A percentile compares a stretch with the other conserved stretches of the same genome.
phyloP scores from a whole-genome alignment of 148 eudicot species.

The Chenopodium berlandieri region DNA sequence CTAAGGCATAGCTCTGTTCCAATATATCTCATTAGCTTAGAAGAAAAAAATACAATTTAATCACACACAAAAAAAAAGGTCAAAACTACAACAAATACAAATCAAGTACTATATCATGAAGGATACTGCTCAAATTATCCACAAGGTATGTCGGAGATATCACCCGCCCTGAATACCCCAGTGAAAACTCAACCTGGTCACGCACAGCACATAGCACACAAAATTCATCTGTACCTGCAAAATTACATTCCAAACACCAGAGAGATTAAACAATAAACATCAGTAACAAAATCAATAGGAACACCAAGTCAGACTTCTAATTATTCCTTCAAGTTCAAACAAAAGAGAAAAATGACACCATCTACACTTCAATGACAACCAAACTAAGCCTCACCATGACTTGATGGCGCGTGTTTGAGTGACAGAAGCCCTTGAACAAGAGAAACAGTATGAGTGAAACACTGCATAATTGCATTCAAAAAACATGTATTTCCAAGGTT shows the following conservation, averaged over 20 bases:
- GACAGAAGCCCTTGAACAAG: conserved; percentile 58
- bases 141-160: conserved; percentile 53
- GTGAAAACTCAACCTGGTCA: conserved; percentile 45
- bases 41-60: not conserved
- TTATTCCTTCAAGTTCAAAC: not conserved
- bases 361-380: not conserved
- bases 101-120: not conserved
- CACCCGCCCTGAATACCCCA: conserved; percentile 30
- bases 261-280: not conserved
- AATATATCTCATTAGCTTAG: not conserved
- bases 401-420: conserved; percentile 37
- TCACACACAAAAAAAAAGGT: not conserved
- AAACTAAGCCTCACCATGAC: conserved; percentile 42
- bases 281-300: not conserved
- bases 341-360: not conserved
- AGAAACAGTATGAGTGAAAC: conserved; percentile 78
- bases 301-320: not conserved
- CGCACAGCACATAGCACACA: conserved; percentile 65
- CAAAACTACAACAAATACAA: not conserved
- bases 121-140: conserved; percentile 79
- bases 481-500: conserved; percentile 75
- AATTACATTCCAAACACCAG: conserved; percentile 12
- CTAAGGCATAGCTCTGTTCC: not conserved
- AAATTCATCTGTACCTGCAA: conserved; percentile 53
- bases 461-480: conserved; percentile 71